Evolutionary conservation across 805 yeast genomes (phyloP).

Genomic region (Saccharomycopsis sp.): DNA sequence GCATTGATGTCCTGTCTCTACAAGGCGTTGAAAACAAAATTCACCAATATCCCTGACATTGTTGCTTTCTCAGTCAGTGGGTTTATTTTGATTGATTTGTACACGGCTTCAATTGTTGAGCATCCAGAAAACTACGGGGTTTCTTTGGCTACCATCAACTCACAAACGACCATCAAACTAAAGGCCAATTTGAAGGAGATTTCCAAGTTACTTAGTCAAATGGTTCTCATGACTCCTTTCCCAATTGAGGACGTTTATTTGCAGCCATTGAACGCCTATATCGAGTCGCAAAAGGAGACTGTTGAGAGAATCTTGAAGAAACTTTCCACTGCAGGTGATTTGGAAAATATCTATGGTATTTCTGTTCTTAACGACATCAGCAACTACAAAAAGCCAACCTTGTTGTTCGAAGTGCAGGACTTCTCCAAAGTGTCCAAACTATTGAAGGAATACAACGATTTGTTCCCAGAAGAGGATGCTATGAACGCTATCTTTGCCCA

Average conservation of each 20-base stretch:
- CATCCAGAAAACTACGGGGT: constrained; percentile 45
- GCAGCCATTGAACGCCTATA: constrained; percentile 74
- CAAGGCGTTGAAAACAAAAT: constrained; percentile 34
- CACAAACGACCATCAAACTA: constrained; percentile 18
- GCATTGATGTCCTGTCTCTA: constrained; percentile 32
- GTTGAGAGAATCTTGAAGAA: constrained; percentile 39
- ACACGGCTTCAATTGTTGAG: constrained; percentile 40
- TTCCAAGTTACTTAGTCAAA: constrained; percentile 53
- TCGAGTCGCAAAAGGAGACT: constrained; percentile 43
- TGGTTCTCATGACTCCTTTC: constrained; percentile 64
- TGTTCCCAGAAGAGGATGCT: background rate
- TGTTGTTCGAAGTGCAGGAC: constrained; percentile 34
- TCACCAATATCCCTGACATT: constrained; percentile 49
- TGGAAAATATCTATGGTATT: constrained; percentile 56
- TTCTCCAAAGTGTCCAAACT: constrained; percentile 36
- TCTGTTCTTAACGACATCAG: constrained; percentile 65
- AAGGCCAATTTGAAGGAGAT: constrained; percentile 49
- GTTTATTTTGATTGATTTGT: constrained; percentile 50
- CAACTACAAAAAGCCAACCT: constrained; percentile 36
- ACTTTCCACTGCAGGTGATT: constrained; percentile 46
- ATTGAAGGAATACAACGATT: constrained; percentile 30
- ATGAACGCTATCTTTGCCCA: background rate
- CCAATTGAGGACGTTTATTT: constrained; percentile 54
- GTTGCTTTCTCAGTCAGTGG: constrained; percentile 52
- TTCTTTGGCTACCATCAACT: constrained; percentile 22